Base-by-base conservation (phyloP, 768 basidiomycete species). In the Boletellus emodensis region DNA sequence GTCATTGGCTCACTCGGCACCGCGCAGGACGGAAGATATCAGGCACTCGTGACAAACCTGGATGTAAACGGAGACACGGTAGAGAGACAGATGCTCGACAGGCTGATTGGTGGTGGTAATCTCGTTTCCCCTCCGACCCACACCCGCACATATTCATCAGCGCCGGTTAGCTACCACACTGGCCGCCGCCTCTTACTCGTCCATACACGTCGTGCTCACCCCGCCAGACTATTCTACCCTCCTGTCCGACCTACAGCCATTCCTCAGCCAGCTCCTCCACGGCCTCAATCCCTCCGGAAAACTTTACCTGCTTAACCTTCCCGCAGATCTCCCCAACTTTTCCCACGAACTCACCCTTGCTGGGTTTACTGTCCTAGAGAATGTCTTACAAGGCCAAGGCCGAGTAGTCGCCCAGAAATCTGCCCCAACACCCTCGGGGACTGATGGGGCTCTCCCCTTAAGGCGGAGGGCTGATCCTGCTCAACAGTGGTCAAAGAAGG, bases 51-150 rank as follows among this genome's bases (percentile, higher is more conserved):
- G 45, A 75, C 81, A 7, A 72, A 75, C 55, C 70, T 91, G 51
- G 79, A 81, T 66, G 67, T 67, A 50, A 75, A 73, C 20, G 54
- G 58, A 17, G 68, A 76, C 54, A 61, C 71, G 32, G 83, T 90
- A 28, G 90, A 94, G 59, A 84, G 79, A 61, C 84, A 91, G 63
- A 81, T 94, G 73, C 70, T 93, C 26, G 91, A 94, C 66, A 76
- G 92, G 53, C 71, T 94, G 53, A 71, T 91, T 14, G 90, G 90
- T 67, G 78, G 80, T 72, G 91, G 91, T 92, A 61, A 17, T 40
- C 11, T 40, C 28, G 9, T 40, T 46, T 55, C 32, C 46, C 52
- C 38, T 48, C 40, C 20, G n/a, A 30, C 22, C 22, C 17, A 44
- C 37, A 22, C 12, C 18, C 8, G 11, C n/a, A 39, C n/a, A 18